Percentiles rank a stretch among this genome's conserved stretches.
Conservation (phyloP, 208 protist genomes). For the Strigomonas culicis region DNA sequence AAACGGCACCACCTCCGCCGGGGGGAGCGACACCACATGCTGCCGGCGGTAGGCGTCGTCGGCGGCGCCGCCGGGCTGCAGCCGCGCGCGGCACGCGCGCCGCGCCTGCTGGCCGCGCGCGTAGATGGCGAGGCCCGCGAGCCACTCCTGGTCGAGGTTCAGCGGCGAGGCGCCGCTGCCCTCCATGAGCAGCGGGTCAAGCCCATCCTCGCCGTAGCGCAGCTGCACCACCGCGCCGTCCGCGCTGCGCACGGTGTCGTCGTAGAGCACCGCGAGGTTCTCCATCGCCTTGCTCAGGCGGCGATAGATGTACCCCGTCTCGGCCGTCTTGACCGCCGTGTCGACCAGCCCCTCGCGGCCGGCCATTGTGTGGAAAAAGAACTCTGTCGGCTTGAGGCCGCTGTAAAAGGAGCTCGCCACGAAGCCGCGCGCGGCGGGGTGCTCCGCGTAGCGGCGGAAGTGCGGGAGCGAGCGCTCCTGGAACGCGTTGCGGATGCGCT, state of each 20-base stretch:
- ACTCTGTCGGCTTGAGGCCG: conserved; percentile 97
- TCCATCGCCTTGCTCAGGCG: conserved; percentile 99
- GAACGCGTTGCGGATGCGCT: conserved; percentile 98
- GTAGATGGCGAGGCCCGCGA: conserved; percentile 53
- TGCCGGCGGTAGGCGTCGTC: neutral
- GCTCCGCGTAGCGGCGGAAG: conserved; percentile 90
- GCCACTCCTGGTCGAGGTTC: conserved; percentile 85
- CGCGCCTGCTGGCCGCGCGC: conserved; percentile 28
- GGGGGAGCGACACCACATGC: conserved; percentile 48
- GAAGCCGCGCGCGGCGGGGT: conserved; percentile 96
- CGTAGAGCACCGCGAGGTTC: conserved; percentile 98
- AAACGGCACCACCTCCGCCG: conserved; percentile 44
- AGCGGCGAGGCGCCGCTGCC: conserved; percentile 68
- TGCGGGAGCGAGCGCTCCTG: conserved; percentile 98
- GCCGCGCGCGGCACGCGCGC: neutral
- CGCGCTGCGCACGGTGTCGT: conserved; percentile 97
- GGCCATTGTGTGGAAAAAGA: conserved; percentile 99
- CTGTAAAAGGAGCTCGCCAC: conserved; percentile 98
- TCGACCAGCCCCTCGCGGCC: conserved; percentile 98
- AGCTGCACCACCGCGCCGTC: conserved; percentile 95
- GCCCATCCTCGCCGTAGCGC: conserved; percentile 98
- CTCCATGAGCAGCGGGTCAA: conserved; percentile 98
- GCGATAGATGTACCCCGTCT: conserved; percentile 99
- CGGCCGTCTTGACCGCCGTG: conserved; percentile 99
- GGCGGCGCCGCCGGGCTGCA: neutral